phyloP scores from a whole-genome alignment of 148 eudicot species.

The Arctostaphylos glauca region DNA sequence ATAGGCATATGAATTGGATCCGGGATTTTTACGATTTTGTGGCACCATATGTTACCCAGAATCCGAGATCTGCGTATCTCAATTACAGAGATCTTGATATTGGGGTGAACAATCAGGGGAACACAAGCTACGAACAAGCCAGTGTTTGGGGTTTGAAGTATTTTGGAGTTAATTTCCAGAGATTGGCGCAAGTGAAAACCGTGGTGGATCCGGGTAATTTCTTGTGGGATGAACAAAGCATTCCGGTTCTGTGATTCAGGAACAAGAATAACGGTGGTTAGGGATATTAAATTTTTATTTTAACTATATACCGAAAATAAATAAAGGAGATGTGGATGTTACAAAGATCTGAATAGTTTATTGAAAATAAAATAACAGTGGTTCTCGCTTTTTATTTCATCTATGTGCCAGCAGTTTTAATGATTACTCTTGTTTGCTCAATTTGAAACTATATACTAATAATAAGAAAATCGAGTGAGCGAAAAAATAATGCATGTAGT shows the following conservation, averaged over 20 bases:
- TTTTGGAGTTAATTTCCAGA: background rate
- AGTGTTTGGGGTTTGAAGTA: conserved; percentile 8
- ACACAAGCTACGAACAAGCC: conserved; percentile 6
- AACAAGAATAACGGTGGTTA: background rate
- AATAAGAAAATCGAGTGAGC: no score
- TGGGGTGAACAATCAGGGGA: background rate
- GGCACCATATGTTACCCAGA: background rate
- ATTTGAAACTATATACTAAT: no score
- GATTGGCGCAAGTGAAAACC: conserved; percentile 3
- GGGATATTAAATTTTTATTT: background rate
- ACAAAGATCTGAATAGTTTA: background rate
- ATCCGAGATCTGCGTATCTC: background rate
- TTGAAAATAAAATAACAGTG: background rate
- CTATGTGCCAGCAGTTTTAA: background rate
- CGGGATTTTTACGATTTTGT: background rate
- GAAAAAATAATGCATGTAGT: no score
- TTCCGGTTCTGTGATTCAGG: background rate
- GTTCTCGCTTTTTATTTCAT: background rate
- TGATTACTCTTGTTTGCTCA: no score
- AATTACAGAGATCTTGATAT: background rate
- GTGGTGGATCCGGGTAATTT: background rate
- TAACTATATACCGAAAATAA: background rate
- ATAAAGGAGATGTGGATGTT: background rate
- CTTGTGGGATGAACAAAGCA: conserved; percentile 3
- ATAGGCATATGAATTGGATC: background rate